A percentile compares a stretch with the other conserved stretches of the same genome.
Conservation (phyloP, 2,329 filamentous ascomycete species). For the Exophiala spinifera region DNA sequence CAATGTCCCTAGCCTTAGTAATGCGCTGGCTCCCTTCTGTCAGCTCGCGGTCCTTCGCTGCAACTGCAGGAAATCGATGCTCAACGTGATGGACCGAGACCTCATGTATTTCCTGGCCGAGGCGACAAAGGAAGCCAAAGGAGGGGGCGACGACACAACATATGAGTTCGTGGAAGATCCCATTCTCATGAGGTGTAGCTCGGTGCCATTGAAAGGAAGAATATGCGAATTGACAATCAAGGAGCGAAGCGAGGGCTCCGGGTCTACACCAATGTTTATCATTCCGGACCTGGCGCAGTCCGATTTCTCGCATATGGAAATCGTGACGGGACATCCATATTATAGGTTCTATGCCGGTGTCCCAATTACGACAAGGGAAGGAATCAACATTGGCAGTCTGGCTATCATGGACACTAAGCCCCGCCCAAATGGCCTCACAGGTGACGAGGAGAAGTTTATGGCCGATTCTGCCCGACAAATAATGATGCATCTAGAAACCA, state of each 20-base stretch:
- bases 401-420: slow-evolving; percentile 31
- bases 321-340: slow-evolving; percentile 30
- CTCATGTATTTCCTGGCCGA: slow-evolving; percentile 53
- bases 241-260: slow-evolving; percentile 21
- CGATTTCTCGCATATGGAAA: slow-evolving; percentile 33
- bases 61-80: slow-evolving; percentile 37
- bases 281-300: slow-evolving; percentile 35
- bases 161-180: slow-evolving; percentile 34
- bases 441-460: slow-evolving; percentile 29
- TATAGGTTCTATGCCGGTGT: slow-evolving; percentile 35
- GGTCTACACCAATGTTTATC: slow-evolving; percentile 30
- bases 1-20: slow-evolving; percentile 12
- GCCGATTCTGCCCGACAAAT: slow-evolving; percentile 30
- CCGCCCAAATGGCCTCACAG: slow-evolving; percentile 20
- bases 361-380: slow-evolving; percentile 32
- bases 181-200: slow-evolving; percentile 35
- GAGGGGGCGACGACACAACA: slow-evolving; percentile 18
- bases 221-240: slow-evolving; percentile 36
- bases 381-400: slow-evolving; percentile 35
- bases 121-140: slow-evolving; percentile 40
- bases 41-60: slow-evolving; percentile 18
- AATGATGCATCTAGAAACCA: slow-evolving; percentile 34
- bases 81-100: slow-evolving; percentile 48
- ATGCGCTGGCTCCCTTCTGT: slow-evolving; percentile 12
- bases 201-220: slow-evolving; percentile 33